Evolutionary conservation across 169 alveolate species (phyloP), one percentile per base, ranked within the genome.

Genomic region (Babesia divergens): DNA sequence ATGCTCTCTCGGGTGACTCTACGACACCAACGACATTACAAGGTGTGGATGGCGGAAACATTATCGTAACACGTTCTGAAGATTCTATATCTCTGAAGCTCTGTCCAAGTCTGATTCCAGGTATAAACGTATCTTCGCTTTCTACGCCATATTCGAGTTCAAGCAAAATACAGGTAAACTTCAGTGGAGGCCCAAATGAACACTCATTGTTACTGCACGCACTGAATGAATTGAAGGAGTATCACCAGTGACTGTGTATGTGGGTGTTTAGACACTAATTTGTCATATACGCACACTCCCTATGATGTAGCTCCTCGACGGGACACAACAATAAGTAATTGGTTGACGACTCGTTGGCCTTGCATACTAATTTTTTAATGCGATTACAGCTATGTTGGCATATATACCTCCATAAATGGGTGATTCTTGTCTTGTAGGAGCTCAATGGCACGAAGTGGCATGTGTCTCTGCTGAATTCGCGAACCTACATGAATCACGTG

Each of bases 11-110:
- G 18, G 28, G 16, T 13, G 75, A 31, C 28, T 38, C 53, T 20
- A 44, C 54, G 8, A 75, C 47, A 38, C 51, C 56, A 0, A 38
- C 51, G 7, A 65, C 85, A 26, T 42, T 77, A 20, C 80, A 77
- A 9, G 86, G 82, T 1, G 54, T 64, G 14, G 86, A 67, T 47
- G 82, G 82, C 18, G 68, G 86, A 20, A 59, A 56, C 44, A 55
- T 77, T 14, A 67, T 55, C 14, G 74, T 77, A 31, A 38, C 82
- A 13, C 46, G 38, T 47, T 40, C 56, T 20, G 32, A 42, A 22
- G 77, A 35, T 11, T 11, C 65, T n/a, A 38, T 77, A 28, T 77
- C 86, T 29, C 38, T 77, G 38, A 66, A 77, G 51, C 58, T 77
- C 29, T 60, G 66, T 22, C 86, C 82, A 9, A 68, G 74, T n/a